These are phyloP conservation scores for Orbilia oligospora DNA, from an alignment of 2,329 filamentous ascomycete species.

Conservation along the genomic window DNA sequence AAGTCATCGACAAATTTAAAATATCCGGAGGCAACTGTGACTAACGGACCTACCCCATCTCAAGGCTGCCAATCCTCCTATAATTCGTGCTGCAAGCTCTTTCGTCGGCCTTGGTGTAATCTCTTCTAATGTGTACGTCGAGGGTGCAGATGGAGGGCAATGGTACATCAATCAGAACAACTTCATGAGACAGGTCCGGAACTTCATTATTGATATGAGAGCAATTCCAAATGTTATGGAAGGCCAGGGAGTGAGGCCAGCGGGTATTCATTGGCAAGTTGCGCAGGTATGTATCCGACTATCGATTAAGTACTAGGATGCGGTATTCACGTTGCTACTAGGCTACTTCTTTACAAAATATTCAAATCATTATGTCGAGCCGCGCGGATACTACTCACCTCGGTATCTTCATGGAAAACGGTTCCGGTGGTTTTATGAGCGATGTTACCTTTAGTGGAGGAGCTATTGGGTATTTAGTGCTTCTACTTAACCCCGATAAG, in stretches of 20 bases:
- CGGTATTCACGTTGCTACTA: constrained; percentile 65
- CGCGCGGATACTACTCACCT: constrained; percentile 65
- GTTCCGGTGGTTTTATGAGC: constrained; percentile 83
- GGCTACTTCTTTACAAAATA: constrained; percentile 74
- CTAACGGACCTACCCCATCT: not conserved
- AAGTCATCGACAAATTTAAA: not conserved
- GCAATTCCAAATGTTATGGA: constrained; percentile 71
- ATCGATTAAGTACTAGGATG: not conserved
- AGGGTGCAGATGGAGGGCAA: constrained; percentile 69
- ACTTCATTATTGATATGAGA: constrained; percentile 83
- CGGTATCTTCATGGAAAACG: constrained; percentile 75
- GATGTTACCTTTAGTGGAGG: constrained; percentile 88
- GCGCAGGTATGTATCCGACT: constrained; percentile 66
- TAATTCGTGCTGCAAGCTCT: constrained; percentile 77
- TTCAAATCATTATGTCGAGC: constrained; percentile 69
- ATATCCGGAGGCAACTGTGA: not conserved
- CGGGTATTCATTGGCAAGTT: constrained; percentile 78
- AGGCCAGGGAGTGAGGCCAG: constrained; percentile 23
- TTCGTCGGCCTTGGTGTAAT: constrained; percentile 91
- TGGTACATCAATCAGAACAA: constrained; percentile 80
- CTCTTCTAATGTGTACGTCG: constrained; percentile 86
- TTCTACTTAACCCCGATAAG: not conserved
- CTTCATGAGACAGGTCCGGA: constrained; percentile 86
- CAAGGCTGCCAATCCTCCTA: constrained; percentile 50
- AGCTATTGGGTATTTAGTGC: constrained; percentile 72